Conservation (phyloP, 257 asterid species). For the Ajuga chamaepitys region DNA sequence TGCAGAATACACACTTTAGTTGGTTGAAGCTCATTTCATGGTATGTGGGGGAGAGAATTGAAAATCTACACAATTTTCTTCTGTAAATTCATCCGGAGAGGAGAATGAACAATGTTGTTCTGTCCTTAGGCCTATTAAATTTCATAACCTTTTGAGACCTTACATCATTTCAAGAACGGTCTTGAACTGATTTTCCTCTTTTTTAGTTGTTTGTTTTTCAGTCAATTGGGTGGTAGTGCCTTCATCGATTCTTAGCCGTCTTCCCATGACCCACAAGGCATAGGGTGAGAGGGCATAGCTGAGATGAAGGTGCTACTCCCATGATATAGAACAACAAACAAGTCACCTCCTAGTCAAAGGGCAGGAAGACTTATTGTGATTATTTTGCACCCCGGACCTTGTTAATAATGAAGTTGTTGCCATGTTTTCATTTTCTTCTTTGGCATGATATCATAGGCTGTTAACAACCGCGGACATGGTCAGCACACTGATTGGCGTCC, state of each 20-base stretch:
- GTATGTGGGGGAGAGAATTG: constrained; percentile 4
- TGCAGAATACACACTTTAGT: neutral
- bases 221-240: neutral
- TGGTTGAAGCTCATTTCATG: constrained; percentile 3
- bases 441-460: constrained; percentile 46
- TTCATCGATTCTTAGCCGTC: neutral
- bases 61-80: neutral
- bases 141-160: neutral
- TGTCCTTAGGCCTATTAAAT: constrained; percentile 4
- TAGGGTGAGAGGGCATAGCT: neutral
- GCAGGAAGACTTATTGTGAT: neutral
- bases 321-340: neutral
- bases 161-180: neutral
- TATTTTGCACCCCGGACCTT: neutral
- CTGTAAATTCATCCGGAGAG: neutral
- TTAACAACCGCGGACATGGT: constrained; percentile 38
- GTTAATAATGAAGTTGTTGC: constrained; percentile 9
- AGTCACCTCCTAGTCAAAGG: neutral
- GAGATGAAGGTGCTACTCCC: neutral
- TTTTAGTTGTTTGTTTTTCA: neutral
- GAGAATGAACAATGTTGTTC: neutral
- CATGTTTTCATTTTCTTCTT: constrained; percentile 5
- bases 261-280: neutral
- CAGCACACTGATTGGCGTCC: constrained; percentile 77
- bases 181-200: neutral